Base-by-base conservation (phyloP, 2,329 filamentous ascomycete species). In the Aquanectria penicillioides region DNA sequence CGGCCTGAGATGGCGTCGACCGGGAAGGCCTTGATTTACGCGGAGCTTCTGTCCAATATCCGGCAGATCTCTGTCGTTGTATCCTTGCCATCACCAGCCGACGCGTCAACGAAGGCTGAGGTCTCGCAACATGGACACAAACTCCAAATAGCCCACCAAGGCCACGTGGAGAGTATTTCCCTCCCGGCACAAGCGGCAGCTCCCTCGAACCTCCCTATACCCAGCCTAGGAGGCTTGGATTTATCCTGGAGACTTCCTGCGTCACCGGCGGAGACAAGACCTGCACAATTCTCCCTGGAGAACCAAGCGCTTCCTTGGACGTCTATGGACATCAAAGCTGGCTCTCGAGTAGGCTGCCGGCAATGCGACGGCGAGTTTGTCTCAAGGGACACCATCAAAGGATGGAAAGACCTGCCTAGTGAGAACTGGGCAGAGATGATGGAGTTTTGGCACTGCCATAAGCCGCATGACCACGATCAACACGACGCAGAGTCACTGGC, bases 341-440 rank as follows among this genome's bases (percentile, higher is more conserved):
- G 69, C 2, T 77, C 80, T 29, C 55, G 71, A 13, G 70, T 90
- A 67, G 53, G 64, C 23, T 82, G 82, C 68, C 75, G 80, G 57
- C 50, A 65, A 62, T 83, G 81, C 73, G 47, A 63, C 38, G 57
- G 71, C 13, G 59, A 50, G 2, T 59, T 86, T 15, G 75, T 86
- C 11, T 34, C 68, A 1, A 52, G 68, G 3, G 77, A 73, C 7
- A 66, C 48, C 4, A 78, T 86, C 7, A 77, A 75, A 33, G 75
- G 78, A 31, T 99, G 95, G 94, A 97, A 94, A 76, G 93, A 99
- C 71, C 80, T 99, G 15, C 95, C 95, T 0, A 97, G 93, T 71
- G 93, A 97, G 69, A 94, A 97, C 71, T 99, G 95, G 95, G 96
- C 95, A 0, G 95, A 99, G 78, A 97, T 99, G 94, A 99, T 99